Conservation (phyloP, 2,329 filamentous ascomycete species). For the Westerdykella aurantiaca region DNA sequence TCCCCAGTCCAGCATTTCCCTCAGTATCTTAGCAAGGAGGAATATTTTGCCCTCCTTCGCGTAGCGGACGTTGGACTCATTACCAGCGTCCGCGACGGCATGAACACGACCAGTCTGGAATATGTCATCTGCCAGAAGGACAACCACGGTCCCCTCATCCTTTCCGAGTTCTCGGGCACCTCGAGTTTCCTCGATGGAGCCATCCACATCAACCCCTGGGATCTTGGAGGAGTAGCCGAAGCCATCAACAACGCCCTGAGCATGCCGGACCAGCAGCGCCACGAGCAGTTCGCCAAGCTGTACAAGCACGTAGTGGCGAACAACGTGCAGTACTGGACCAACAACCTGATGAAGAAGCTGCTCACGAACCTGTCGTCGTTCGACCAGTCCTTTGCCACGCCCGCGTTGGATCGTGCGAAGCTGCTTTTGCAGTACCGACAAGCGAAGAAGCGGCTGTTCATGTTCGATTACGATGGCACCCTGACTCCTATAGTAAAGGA, state of each 20-base stretch:
- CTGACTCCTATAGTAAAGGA: constrained; percentile 91
- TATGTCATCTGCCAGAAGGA: constrained; percentile 91
- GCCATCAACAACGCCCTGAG: constrained; percentile 76
- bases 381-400: constrained; percentile 70
- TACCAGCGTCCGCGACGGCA: constrained; percentile 90
- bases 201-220: constrained; percentile 96
- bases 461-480: constrained; percentile 99
- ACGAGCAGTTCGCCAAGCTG: constrained; percentile 64
- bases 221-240: constrained; percentile 74
- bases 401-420: constrained; percentile 68
- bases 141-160: constrained; percentile 77
- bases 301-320: constrained; percentile 81
- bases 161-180: constrained; percentile 95
- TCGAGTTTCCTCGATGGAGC: constrained; percentile 78
- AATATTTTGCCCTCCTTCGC: constrained; percentile 91
- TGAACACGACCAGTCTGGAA: constrained; percentile 96
- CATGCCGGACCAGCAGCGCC: constrained; percentile 63
- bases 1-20: constrained; percentile 92
- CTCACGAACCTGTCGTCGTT: constrained; percentile 74
- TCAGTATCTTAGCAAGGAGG: constrained; percentile 80
- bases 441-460: constrained; percentile 77
- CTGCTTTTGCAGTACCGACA: constrained; percentile 69
- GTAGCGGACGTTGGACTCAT: constrained; percentile 88
- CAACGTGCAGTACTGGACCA: constrained; percentile 82
- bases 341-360: constrained; percentile 70